Evolutionary conservation across 192 early-diverging fungal species (phyloP).

Genomic region (Dispira simplex): DNA sequence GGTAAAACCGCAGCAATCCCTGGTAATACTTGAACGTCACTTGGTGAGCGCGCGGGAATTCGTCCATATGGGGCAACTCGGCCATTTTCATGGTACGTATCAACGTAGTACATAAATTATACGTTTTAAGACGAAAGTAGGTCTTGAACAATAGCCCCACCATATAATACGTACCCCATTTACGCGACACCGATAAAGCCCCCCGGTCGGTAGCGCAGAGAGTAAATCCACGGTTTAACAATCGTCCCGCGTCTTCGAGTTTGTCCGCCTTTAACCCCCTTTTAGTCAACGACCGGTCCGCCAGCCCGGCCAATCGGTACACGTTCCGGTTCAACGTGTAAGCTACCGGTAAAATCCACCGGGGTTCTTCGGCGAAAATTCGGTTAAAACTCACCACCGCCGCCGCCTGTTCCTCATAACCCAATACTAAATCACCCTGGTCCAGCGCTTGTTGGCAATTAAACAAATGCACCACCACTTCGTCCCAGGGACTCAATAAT

Average conservation of each 20-base stretch:
- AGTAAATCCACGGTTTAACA: constrained; percentile 80
- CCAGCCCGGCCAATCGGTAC: constrained; percentile 27
- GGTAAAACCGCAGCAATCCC: constrained; percentile 72
- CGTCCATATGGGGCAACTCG: constrained; percentile 57
- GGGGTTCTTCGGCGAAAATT: constrained; percentile 10
- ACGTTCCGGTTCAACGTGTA: constrained; percentile 45
- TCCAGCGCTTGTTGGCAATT: neutral
- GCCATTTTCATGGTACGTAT: constrained; percentile 48
- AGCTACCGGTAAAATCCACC: constrained; percentile 44
- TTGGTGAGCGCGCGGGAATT: constrained; percentile 72
- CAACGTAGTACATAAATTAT: constrained; percentile 73
- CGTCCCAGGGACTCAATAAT: neutral
- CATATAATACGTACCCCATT: constrained; percentile 89
- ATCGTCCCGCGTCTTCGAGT: constrained; percentile 71
- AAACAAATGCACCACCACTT: neutral
- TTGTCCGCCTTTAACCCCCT: constrained; percentile 30
- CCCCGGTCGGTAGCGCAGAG: constrained; percentile 79
- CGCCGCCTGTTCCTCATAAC: neutral
- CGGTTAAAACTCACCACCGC: constrained; percentile 1
- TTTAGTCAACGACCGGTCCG: constrained; percentile 28
- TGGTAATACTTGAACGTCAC: constrained; percentile 77
- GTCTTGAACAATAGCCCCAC: constrained; percentile 72
- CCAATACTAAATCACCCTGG: neutral
- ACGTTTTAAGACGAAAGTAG: constrained; percentile 62
- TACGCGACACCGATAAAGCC: constrained; percentile 37